phyloP scores from a whole-genome alignment of 2,329 filamentous ascomycete genomes.

The Cryphonectria parasitica region DNA sequence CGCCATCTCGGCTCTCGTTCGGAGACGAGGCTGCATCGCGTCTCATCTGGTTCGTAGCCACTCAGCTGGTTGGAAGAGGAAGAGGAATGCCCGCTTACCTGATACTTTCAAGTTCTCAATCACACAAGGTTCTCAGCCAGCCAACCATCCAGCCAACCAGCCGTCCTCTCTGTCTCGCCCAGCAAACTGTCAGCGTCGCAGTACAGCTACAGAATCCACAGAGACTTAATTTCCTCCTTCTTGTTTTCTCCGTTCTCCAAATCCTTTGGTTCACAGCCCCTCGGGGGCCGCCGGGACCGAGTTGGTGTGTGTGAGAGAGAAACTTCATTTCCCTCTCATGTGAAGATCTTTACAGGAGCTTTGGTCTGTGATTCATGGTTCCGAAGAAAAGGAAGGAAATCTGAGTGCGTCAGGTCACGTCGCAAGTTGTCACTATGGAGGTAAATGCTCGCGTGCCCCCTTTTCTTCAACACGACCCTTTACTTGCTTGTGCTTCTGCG shows the following conservation, averaged over 20 bases:
- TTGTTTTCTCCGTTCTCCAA: background rate
- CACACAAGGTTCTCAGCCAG: background rate
- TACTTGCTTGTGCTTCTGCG: slow-evolving; percentile 13
- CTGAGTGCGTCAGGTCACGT: slow-evolving; percentile 16
- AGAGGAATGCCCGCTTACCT: slow-evolving; percentile 16
- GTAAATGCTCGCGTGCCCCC: slow-evolving; percentile 17
- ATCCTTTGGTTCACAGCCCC: slow-evolving; percentile 9
- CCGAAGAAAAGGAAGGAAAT: slow-evolving; percentile 9
- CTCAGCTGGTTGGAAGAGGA: slow-evolving; percentile 16
- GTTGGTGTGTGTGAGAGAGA: background rate
- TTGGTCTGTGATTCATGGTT: slow-evolving; percentile 17
- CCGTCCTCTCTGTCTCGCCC: slow-evolving; percentile 14
- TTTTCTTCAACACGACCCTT: background rate
- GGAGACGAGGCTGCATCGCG: slow-evolving; percentile 7
- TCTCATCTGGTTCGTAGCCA: slow-evolving; percentile 22
- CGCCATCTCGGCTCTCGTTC: slow-evolving; percentile 6
- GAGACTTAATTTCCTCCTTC: background rate
- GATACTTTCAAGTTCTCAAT: slow-evolving; percentile 8
- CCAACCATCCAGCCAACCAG: slow-evolving; percentile 15
- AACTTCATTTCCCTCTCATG: slow-evolving; percentile 9
- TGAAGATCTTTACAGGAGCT: background rate
- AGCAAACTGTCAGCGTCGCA: slow-evolving; percentile 27
- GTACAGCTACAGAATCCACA: slow-evolving; percentile 15
- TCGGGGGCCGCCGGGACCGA: slow-evolving; percentile 12
- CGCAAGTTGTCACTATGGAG: slow-evolving; percentile 23